A percentile compares a stretch with the other conserved stretches of the same genome.
Evolutionary conservation across 768 basidiomycete species (phyloP).

Genomic region (Podaxis mareebaensis): DNA sequence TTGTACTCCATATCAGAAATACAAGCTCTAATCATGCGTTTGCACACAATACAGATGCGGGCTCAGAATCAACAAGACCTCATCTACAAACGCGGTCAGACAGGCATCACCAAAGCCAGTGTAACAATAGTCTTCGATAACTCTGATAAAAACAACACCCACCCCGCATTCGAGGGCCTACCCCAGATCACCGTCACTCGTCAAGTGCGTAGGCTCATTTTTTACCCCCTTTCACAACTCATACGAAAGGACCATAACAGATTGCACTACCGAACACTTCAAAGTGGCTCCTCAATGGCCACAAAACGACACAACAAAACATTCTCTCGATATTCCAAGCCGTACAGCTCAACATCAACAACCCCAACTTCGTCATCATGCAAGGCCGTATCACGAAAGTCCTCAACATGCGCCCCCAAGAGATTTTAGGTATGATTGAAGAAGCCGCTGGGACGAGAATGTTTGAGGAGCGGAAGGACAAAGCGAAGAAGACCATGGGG

Average conservation of each 20-base stretch:
- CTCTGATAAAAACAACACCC: slow-evolving; percentile 82
- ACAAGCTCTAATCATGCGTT: slow-evolving; percentile 17
- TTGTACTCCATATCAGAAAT: neutral
- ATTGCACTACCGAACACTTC: slow-evolving; percentile 91
- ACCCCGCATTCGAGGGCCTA: slow-evolving; percentile 74
- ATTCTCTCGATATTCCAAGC: slow-evolving; percentile 94
- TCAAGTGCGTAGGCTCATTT: slow-evolving; percentile 56
- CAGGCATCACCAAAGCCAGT: slow-evolving; percentile 94
- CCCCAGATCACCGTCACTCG: slow-evolving; percentile 96
- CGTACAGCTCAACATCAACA: slow-evolving; percentile 98
- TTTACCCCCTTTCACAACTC: neutral
- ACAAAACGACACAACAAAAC: slow-evolving; percentile 82
- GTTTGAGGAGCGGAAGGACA: slow-evolving; percentile 99
- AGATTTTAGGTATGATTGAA: slow-evolving; percentile 98
- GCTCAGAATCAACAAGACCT: slow-evolving; percentile 95
- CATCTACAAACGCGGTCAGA: slow-evolving; percentile 98
- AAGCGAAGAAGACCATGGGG: slow-evolving; percentile 91
- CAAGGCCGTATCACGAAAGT: slow-evolving; percentile 99
- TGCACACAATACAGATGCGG: slow-evolving; percentile 63
- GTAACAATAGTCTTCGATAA: slow-evolving; percentile 99
- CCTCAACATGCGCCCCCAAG: slow-evolving; percentile 97
- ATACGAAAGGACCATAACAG: slow-evolving; percentile 35
- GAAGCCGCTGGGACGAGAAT: slow-evolving; percentile 98
- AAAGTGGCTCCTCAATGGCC: slow-evolving; percentile 95
- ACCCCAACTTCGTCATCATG: slow-evolving; percentile 99